Percentiles rank a stretch among this genome's conserved stretches.
These are phyloP conservation scores for Lactarius indigo DNA, from an alignment of 768 basidiomycete genomes.

Conservation along the genomic window DNA sequence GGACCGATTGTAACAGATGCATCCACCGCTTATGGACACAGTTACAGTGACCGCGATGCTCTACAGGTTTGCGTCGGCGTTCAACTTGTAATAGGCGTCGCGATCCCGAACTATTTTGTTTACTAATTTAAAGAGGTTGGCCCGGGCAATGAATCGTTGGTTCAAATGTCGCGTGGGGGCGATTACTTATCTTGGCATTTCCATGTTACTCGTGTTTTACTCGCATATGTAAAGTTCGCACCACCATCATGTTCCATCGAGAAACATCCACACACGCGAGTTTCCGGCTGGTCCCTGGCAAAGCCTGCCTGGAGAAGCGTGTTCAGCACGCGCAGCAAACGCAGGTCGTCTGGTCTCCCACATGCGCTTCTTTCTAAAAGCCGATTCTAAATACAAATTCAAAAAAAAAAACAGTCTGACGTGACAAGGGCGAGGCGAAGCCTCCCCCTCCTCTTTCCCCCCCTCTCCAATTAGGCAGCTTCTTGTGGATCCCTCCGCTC, in stretches of 20 bases:
- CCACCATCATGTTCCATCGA: constrained; percentile 22
- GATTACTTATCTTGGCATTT: constrained; percentile 27
- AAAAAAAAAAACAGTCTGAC: constrained; percentile 1
- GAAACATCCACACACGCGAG: constrained; percentile 19
- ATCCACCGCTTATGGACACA: constrained; percentile 87
- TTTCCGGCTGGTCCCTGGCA: constrained; percentile 8
- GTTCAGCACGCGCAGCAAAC: constrained; percentile 18
- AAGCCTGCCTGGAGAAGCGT: constrained; percentile 20
- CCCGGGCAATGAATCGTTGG: constrained; percentile 18
- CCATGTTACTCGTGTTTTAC: constrained; percentile 17
- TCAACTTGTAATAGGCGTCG: constrained; percentile 34
- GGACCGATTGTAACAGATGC: constrained; percentile 49
- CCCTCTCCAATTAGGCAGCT: constrained; percentile 53
- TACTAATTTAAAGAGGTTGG: constrained; percentile 23
- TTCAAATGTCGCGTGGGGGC: constrained; percentile 18
- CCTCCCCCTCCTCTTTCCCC: constrained; percentile 8
- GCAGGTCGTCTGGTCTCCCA: constrained; percentile 16
- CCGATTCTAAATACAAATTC: constrained; percentile 15
- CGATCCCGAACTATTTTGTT: constrained; percentile 15
- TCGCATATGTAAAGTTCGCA: constrained; percentile 25
- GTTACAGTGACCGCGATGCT: constrained; percentile 84
- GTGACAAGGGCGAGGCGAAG: constrained; percentile 7
- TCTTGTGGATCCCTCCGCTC: constrained; percentile 31
- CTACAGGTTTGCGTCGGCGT: constrained; percentile 67
- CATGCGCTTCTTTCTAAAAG: constrained; percentile 17